These are phyloP conservation scores for Kwoniella mangroviensis DNA, from an alignment of 768 basidiomycete genomes.

Conservation along the genomic window DNA sequence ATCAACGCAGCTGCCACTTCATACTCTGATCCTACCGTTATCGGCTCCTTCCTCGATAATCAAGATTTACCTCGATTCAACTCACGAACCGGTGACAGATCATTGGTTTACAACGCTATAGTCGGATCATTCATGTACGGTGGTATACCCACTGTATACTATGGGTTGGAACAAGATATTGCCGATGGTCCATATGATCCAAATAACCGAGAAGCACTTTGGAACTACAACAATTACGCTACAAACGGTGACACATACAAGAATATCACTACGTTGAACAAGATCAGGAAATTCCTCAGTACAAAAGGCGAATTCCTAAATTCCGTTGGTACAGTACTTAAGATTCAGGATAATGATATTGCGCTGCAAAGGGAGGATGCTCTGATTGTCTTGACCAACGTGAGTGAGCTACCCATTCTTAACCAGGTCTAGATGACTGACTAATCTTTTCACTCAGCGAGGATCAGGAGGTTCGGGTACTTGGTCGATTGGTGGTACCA, in stretches of 20 bases:
- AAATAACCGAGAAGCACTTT: conserved; percentile 43
- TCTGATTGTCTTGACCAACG: conserved; percentile 49
- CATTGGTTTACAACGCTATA: conserved; percentile 40
- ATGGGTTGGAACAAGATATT: conserved; percentile 48
- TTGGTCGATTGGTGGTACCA: conserved; percentile 29
- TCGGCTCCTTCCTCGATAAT: conserved; percentile 46
- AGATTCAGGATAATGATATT: conserved; percentile 28
- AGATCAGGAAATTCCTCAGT: conserved; percentile 36
- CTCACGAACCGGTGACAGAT: conserved; percentile 36
- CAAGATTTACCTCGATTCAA: conserved; percentile 48
- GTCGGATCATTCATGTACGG: conserved; percentile 38
- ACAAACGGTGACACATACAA: conserved; percentile 36
- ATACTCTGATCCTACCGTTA: conserved; percentile 33
- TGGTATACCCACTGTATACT: conserved; percentile 49
- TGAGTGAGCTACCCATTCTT: too few species aligned
- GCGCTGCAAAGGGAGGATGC: conserved; percentile 32
- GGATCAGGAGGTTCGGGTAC: conserved; percentile 31
- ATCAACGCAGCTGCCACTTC: conserved; percentile 21
- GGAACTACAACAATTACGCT: conserved; percentile 40
- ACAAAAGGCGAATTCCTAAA: conserved; percentile 25
- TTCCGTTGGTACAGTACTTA: conserved; percentile 20
- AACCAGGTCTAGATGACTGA: too few species aligned
- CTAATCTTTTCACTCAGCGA: conserved; percentile 16
- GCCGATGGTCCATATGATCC: conserved; percentile 37
- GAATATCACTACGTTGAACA: conserved; percentile 37